Conservation (phyloP, 140 eudicot genomes). For the Senecio squalidus region DNA sequence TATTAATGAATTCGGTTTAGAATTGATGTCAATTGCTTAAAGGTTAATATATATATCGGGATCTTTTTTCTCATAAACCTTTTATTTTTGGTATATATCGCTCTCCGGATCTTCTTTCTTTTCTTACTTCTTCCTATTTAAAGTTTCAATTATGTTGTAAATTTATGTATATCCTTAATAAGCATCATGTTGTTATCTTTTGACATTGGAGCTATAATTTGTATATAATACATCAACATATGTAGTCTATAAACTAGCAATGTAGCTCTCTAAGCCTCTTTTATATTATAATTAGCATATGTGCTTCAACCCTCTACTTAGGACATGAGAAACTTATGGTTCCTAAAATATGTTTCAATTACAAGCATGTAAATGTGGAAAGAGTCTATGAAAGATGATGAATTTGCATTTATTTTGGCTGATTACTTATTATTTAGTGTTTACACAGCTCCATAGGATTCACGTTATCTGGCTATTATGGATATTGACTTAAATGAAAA, state of each 20-base stretch:
- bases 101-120: too few species aligned
- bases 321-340: slow-evolving; percentile 5
- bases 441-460: slow-evolving; percentile 8
- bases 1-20: background rate
- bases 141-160: background rate
- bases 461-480: slow-evolving; percentile 24
- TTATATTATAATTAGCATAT: background rate
- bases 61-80: too few species aligned
- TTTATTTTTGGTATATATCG: too few species aligned
- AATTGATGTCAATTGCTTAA: background rate
- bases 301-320: background rate
- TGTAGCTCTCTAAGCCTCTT: background rate
- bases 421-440: background rate
- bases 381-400: too few species aligned
- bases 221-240: background rate
- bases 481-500: slow-evolving; percentile 23
- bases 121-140: too few species aligned
- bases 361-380: too few species aligned
- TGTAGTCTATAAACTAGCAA: background rate
- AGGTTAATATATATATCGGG: too few species aligned
- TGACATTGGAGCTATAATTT: slow-evolving; percentile 9
- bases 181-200: background rate
- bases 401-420: too few species aligned
- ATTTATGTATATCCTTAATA: background rate
- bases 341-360: too few species aligned